Evolutionary conservation across 106 monocot species (phyloP), one percentile per base, ranked within the genome.

Genomic region (Allium sativum): DNA sequence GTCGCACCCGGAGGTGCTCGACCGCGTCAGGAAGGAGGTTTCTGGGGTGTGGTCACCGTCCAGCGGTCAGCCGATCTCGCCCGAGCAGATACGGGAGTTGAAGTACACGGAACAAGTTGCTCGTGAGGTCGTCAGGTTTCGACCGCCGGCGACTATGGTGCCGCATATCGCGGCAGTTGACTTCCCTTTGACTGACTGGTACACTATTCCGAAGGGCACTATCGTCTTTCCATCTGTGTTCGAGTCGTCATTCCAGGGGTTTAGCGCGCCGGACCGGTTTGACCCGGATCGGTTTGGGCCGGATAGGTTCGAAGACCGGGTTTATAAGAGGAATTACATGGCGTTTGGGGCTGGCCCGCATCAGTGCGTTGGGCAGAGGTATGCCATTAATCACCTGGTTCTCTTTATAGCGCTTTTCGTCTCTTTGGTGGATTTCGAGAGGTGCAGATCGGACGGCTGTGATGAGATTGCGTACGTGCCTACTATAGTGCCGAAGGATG

Each of bases 271-370:
- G 61, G 87, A 82, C 53, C 69, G 74, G 59, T 96, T 96, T 77
- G 90, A 96, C 44, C 90, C 95, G 21, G 95, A 90, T 46, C 83
- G 95, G 44, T 96, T 96, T 71, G 72, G 72, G 5, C 71, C 70
- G 56, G 82, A 73, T 15, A 61, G 84, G 55, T 72, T 77, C 56
- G 90, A 90, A 79, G 95, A 90, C 67, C 78, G 77, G 22, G 18
- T 82, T 9, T 79, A 70, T 72, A 90, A 74, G 84, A 55, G 84
- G 19, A 77, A 87, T 68, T 96, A 72, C 76, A 59, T 96, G 21
- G 81, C 87, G 14, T 96, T 96, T 75, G 95, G 95, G 3, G 86
- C 95, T 4, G 95, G 95, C 55, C 64, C 90, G 17, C 95, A 96
- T 77, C 86, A 90, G 73, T 96, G 95, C 67, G 87, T 82, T 16